These are phyloP conservation scores for Persicaria maculosa DNA, from an alignment of 148 eudicot species.

Conservation along the genomic window DNA sequence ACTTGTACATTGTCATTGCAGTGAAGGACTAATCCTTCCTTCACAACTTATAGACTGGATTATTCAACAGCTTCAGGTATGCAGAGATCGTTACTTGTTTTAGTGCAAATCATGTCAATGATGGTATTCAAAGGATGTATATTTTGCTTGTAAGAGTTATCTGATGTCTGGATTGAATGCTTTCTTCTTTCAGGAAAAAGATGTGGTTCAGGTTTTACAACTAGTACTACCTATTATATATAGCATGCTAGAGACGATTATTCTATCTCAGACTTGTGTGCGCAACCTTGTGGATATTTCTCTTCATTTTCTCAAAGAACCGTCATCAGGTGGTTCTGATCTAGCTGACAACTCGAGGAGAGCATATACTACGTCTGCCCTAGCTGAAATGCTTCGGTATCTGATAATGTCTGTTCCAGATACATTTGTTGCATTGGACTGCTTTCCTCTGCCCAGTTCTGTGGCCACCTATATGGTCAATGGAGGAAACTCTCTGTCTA, in stretches of 20 bases:
- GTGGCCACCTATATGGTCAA: conserved; percentile 30
- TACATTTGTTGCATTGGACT: conserved; percentile 90
- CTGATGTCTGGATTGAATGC: neutral
- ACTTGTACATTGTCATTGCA: conserved; percentile 76
- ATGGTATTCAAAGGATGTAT: neutral
- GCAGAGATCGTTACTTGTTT: neutral
- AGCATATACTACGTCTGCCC: conserved; percentile 60
- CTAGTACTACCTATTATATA: conserved; percentile 74
- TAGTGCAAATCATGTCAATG: neutral
- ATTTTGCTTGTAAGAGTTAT: neutral
- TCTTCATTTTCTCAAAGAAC: conserved; percentile 63
- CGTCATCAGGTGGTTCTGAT: conserved; percentile 67
- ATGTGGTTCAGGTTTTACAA: conserved; percentile 56
- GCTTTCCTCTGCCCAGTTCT: conserved; percentile 71
- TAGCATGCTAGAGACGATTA: conserved; percentile 55
- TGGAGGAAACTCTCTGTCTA: conserved; percentile 36
- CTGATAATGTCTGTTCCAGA: conserved; percentile 77
- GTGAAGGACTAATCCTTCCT: conserved; percentile 73
- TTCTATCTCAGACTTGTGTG: conserved; percentile 75
- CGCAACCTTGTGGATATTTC: conserved; percentile 60
- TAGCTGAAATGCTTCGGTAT: conserved; percentile 87
- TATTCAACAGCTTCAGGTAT: conserved; percentile 82
- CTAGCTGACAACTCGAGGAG: conserved; percentile 58
- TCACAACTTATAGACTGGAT: conserved; percentile 89
- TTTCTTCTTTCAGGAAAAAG: conserved; percentile 58